Base-by-base conservation (phyloP, 352 stramenopile genomes). In the Phytopythium cucurbitacearum region DNA sequence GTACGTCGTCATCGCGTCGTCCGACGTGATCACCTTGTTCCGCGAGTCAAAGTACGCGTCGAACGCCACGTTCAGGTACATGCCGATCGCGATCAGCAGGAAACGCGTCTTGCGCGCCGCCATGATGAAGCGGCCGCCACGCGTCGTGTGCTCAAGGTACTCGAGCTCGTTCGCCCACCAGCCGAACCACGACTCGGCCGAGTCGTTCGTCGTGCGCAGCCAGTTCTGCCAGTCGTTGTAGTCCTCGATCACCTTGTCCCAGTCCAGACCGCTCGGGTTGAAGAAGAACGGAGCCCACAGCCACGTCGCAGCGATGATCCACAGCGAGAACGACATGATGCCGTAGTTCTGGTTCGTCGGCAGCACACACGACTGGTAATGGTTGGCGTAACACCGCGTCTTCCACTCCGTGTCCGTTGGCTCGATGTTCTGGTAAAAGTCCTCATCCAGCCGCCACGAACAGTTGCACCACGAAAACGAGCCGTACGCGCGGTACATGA, bases 211-310 rank as follows among this genome's bases (percentile, higher is more conserved):
- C 40, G 83, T 93, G 10, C 59, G 72, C 53, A 99, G 89, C 96
- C 95, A 99, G 49, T 91, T 85, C 41, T 98, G 82, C 85, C 94
- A 99, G 53, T 94, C 80, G 49, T 85, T 89, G 68, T 91, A 98
- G 76, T 99, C 96, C 15, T 91, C 78, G 33, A 89, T 88, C 37
- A 98, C 87, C 67, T 98, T 97, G 69, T 97, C 91, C 95, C 96
- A 99, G 58, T 99, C 96, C 53, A 99, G 89, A 35, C 94, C 97
- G 38, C 98, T 94, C 21, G 96, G 96, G 66, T 99, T 99, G 68
- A 99, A 95, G 65, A 95, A 83, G 70, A 95, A 93, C 38, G 85
- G 85, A 5, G 76, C 79, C 82, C 82, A 93, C 67, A 93, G 79
- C 82, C 82, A 95, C 16, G 82, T 93, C 15, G 71, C 79, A 72